Evolutionary conservation across 1,284 basidiomycete species (phyloP).

Genomic region (Fomitopsis pinicola): DNA sequence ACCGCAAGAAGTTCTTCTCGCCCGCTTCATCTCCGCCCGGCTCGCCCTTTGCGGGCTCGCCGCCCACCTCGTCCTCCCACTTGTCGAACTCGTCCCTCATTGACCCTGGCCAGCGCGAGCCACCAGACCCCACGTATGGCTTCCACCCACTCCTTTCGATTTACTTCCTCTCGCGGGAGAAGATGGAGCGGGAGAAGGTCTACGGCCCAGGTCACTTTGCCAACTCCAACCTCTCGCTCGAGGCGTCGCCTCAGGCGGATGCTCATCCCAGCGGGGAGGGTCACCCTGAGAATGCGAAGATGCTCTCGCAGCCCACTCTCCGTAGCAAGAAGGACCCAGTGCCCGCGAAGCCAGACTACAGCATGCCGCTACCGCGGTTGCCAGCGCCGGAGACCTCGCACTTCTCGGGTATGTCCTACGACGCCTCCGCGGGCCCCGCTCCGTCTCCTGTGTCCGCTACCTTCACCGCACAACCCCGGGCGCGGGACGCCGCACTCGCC

Average conservation of each 20-base stretch:
- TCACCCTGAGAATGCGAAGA: conserved; percentile 23
- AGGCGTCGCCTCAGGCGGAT: conserved; percentile 22
- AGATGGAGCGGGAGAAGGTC: conserved; percentile 89
- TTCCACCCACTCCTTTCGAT: conserved; percentile 96
- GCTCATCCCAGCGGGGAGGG: conserved; percentile 20
- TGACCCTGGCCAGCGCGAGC: conserved; percentile 43
- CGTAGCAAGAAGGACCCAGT: conserved; percentile 20
- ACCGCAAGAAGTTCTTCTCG: conserved; percentile 85
- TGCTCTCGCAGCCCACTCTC: conserved; percentile 22
- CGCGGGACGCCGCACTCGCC: conserved; percentile 42
- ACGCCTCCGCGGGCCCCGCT: conserved; percentile 40
- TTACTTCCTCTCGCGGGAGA: conserved; percentile 94
- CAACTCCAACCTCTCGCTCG: conserved; percentile 71
- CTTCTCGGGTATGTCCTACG: conserved; percentile 75
- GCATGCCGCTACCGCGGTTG: conserved; percentile 76
- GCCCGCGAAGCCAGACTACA: conserved; percentile 62
- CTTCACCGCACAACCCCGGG: conserved; percentile 57
- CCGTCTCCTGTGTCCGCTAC: conserved; percentile 50
- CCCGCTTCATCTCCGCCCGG: conserved; percentile 56
- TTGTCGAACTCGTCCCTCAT: conserved; percentile 41
- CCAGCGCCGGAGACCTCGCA: conserved; percentile 79
- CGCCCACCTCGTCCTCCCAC: conserved; percentile 52
- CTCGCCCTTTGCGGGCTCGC: conserved; percentile 43
- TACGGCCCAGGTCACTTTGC: conserved; percentile 95
- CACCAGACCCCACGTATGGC: conserved; percentile 82